Evolutionary conservation across 495 filamentous ascomycete species (phyloP), one percentile per base, ranked within the genome.

Genomic region (Aspergillus sparsus): DNA sequence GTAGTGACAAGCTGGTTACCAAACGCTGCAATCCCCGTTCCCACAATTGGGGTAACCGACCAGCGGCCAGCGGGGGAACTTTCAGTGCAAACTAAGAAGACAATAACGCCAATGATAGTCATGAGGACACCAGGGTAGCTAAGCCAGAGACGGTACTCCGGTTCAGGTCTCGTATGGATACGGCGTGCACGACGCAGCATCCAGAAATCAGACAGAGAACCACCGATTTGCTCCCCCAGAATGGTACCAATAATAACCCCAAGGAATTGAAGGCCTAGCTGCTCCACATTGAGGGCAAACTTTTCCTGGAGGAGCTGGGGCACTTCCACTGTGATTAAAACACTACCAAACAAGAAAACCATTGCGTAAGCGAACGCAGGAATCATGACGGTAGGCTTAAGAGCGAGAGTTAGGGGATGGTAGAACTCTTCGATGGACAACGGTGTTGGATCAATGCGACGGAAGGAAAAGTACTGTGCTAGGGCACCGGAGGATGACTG

Each of bases 1-100:
- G 82, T 85, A 5, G 83, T 85, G 5, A 85, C 77, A 36, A 85
- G 70, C 70, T 85, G 83, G 56, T 84, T 85, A 0, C 82, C 82
- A 39, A 74, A 77, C 6, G 73, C 80, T 13, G 77, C 79, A 55
- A 85, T 78, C 1, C 73, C 82, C 36, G 74, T 76, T 2, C 83
- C 83, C 21, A 85, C 53, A 2, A 83, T 57, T 0, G 82, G 82
- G 44, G 68, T 71, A 0, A 84, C 77, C 49, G 75, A 72, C 77
- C 77, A 85, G 11, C 74, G 53, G 0, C 73, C 75, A 18, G 50
- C 47, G 0, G 64, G 53, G 0, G 81, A 75, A 9, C 81, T 66
- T 47, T 79, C 67, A 0, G 74, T 77, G 16, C 75, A 75, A 0
- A 84, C 77, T 34, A 80, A 63, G 53, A 85, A 85, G 0, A 85